These are phyloP conservation scores for Peronosclerospora sorghi DNA, from an alignment of 352 stramenopile species.

Conservation along the genomic window DNA sequence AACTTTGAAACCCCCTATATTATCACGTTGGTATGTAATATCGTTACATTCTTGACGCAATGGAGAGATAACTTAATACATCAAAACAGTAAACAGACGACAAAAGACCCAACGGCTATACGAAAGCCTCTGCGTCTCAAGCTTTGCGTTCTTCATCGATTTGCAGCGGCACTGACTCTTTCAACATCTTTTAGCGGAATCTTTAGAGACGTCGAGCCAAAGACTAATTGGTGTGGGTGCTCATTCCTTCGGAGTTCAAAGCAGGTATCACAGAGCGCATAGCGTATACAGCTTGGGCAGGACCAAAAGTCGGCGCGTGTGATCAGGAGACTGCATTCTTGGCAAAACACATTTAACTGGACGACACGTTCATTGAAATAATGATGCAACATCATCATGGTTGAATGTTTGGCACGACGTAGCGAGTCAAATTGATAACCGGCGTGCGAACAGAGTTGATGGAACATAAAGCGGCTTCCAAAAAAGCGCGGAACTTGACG, in stretches of 20 bases:
- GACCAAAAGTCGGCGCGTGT: conserved; percentile 60
- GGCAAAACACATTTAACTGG: conserved; percentile 70
- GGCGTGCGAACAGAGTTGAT: conserved; percentile 67
- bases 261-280: conserved; percentile 64
- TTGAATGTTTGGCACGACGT: conserved; percentile 82
- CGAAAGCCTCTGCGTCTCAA: too few relatives aligned
- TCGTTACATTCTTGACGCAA: too few relatives aligned
- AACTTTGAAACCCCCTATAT: too few relatives aligned
- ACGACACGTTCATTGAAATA: conserved; percentile 69
- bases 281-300: conserved; percentile 40
- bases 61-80: too few relatives aligned
- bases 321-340: conserved; percentile 66
- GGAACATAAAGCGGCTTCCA: conserved; percentile 80
- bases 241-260: conserved; percentile 29
- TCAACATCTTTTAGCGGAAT: too few relatives aligned
- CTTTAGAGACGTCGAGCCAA: conserved; percentile 17
- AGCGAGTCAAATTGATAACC: conserved; percentile 84
- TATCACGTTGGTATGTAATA: too few relatives aligned
- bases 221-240: conserved; percentile 42
- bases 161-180: too few relatives aligned
- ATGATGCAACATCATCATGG: conserved; percentile 85
- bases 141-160: too few relatives aligned
- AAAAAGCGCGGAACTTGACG: conserved; percentile 61
- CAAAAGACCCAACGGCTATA: too few relatives aligned
- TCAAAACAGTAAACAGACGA: too few relatives aligned